A percentile compares a stretch with the other conserved stretches of the same genome.
These are phyloP conservation scores for Nitzschia palea DNA, from an alignment of 108 stramenopile genomes.

Conservation along the genomic window DNA sequence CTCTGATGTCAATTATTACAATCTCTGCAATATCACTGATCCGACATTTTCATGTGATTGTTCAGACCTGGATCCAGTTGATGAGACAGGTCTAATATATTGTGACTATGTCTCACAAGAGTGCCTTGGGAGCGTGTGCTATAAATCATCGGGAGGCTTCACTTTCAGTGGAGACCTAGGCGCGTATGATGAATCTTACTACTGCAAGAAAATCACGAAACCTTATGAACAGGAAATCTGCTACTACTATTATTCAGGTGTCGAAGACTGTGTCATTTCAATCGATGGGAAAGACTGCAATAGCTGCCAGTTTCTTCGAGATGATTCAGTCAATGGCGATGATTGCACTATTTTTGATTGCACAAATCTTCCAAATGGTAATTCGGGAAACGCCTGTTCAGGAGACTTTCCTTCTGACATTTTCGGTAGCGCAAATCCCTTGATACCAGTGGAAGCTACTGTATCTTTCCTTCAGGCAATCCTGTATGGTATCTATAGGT, in stretches of 20 bases:
- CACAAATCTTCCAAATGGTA: not conserved
- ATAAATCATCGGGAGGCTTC: not conserved
- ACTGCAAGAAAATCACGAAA: not conserved
- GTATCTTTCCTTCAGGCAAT: not conserved
- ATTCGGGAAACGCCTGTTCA: not conserved
- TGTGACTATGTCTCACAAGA: not conserved
- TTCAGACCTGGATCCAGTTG: not conserved
- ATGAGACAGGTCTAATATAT: not conserved
- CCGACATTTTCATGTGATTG: not conserved
- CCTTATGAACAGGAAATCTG: not conserved
- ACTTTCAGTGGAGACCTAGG: not conserved
- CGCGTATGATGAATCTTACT: not conserved
- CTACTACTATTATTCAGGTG: not conserved
- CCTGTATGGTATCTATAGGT: not conserved
- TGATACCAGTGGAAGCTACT: not conserved
- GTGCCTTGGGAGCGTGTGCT: not conserved
- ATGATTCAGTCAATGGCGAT: not conserved
- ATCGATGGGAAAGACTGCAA: not conserved
- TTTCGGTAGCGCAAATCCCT: not conserved
- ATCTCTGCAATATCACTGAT: not conserved
- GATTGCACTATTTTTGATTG: not conserved
- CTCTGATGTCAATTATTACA: slow-evolving; percentile 2
- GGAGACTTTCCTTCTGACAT: not conserved
- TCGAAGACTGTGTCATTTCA: not conserved
- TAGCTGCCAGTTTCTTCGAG: not conserved